These are phyloP conservation scores for Groenewaldozyma sp. DNA, from an alignment of 1,139 yeast genomes.

Conservation along the genomic window DNA sequence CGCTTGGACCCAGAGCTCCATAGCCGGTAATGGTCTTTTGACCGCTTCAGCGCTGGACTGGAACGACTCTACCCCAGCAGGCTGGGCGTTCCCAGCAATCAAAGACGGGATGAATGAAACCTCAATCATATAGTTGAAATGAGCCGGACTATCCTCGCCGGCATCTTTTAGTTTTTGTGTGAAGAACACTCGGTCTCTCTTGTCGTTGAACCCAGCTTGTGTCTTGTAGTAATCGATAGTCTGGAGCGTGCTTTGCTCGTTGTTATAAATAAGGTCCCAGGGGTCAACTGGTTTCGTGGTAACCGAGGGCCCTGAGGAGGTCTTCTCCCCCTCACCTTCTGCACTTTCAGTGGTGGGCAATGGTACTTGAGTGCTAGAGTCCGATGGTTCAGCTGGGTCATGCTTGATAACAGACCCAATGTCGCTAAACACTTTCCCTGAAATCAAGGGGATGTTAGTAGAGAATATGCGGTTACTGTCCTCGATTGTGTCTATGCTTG, in stretches of 20 bases:
- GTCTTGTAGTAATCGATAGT: not conserved
- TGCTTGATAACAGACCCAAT: slow-evolving; percentile 10
- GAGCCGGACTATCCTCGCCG: not conserved
- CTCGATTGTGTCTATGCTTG: not conserved
- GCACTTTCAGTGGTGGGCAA: slow-evolving; percentile 5
- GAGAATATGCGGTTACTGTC: slow-evolving; percentile 19
- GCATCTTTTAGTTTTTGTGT: slow-evolving; percentile 1
- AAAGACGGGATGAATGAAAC: slow-evolving; percentile 1
- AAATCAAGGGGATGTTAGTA: slow-evolving; percentile 25
- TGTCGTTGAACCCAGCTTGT: not conserved
- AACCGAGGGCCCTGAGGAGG: slow-evolving; percentile 1
- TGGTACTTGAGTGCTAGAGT: not conserved
- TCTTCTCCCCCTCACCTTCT: not conserved
- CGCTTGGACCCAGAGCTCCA: slow-evolving; percentile 47
- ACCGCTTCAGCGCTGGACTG: slow-evolving; percentile 7
- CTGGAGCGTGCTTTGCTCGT: slow-evolving; percentile 1
- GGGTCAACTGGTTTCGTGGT: slow-evolving; percentile 3
- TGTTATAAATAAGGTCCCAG: slow-evolving; percentile 14
- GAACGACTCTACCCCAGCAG: not conserved
- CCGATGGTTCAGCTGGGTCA: slow-evolving; percentile 7
- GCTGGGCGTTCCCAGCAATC: not conserved
- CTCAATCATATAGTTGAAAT: slow-evolving; percentile 1
- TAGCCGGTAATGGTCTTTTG: slow-evolving; percentile 36
- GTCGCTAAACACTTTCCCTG: slow-evolving; percentile 18
- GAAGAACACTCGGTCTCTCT: not conserved